Evolutionary conservation across 306 rosid genomes (phyloP), one percentile per base, ranked within the genome.

Genomic region (Trifolium pratense): DNA sequence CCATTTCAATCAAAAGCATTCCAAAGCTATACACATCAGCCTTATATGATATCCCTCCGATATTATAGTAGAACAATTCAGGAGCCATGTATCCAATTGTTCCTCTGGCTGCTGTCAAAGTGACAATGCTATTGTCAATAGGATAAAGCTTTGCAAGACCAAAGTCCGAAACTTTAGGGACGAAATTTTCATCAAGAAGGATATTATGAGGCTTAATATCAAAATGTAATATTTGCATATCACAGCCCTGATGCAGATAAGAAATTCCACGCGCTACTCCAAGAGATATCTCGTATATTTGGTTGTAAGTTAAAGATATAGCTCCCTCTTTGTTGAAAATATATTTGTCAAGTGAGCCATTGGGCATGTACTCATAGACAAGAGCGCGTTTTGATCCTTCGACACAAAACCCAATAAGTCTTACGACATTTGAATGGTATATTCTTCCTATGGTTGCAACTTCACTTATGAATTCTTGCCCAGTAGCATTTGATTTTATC

Each of bases 271-370:
- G 70, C 13, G 78, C 78, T 4, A 73, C 49, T 31, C 78, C 78
- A 8, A 73, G 70, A 73, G 78, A 73, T 32, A 73, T 73, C 12
- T 73, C 70, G 3, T 46, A 48, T 12, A 61, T 73, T 32, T 73
- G 48, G 5, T 3, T 18, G 5, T 18, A 4, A 46, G 70, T 55
- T 29, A 75, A 4, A 16, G 46, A 40, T 51, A 75, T 17, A 40
- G 0, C 16, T 23, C 32, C 46, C 13, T 66, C 36, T 11, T 55
- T 75, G 46, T 64, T 55, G 36, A 53, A 75, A 29, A 75, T 66
- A 55, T 75, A 66, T 42, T 43, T 66, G 39, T 75, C 79, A 26
- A 75, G 66, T 9, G 79, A 75, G 2, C 74, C 67, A 7, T 75
- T 66, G 2, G 68, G 16, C 79, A 75, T 66, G 39, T 53, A 75